Conservation (phyloP, 2,329 filamentous ascomycete species). For the Falciphora oryzae region DNA sequence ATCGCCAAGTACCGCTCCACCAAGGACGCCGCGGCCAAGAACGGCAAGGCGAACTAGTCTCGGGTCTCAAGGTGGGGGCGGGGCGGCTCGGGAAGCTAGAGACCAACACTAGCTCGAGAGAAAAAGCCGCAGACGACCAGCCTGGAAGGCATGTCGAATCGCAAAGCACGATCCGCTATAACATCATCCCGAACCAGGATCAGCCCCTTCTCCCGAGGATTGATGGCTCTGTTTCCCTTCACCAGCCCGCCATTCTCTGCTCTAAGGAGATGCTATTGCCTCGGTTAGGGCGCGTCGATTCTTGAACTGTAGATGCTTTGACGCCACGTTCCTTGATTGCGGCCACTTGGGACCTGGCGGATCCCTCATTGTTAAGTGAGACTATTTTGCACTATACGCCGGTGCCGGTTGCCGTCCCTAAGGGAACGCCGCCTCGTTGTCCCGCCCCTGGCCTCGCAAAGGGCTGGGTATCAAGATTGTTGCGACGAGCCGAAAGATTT, state of each 20-base stretch:
- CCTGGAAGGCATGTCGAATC: neutral
- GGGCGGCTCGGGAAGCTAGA: neutral
- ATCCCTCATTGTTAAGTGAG: neutral
- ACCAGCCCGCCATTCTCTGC: neutral
- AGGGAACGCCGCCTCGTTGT: neutral
- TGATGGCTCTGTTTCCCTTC: neutral
- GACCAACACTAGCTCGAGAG: conserved; percentile 13
- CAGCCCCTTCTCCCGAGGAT: neutral
- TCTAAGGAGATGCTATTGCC: neutral
- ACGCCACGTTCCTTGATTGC: neutral
- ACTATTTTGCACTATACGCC: neutral
- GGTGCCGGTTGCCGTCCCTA: neutral
- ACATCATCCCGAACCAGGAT: neutral
- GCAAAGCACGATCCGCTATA: neutral
- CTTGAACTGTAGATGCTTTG: neutral
- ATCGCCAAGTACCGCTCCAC: conserved; percentile 65
- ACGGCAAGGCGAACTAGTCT: conserved; percentile 43
- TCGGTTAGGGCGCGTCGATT: neutral
- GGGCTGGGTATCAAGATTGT: neutral
- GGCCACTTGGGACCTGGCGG: too few species aligned
- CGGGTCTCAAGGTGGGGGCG: neutral
- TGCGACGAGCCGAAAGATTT: neutral
- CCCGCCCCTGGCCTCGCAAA: neutral
- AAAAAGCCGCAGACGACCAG: neutral
- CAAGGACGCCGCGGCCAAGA: conserved; percentile 38